phyloP scores from a whole-genome alignment of 2,329 filamentous ascomycete species.

The Chrysoporthe austroafricana region DNA sequence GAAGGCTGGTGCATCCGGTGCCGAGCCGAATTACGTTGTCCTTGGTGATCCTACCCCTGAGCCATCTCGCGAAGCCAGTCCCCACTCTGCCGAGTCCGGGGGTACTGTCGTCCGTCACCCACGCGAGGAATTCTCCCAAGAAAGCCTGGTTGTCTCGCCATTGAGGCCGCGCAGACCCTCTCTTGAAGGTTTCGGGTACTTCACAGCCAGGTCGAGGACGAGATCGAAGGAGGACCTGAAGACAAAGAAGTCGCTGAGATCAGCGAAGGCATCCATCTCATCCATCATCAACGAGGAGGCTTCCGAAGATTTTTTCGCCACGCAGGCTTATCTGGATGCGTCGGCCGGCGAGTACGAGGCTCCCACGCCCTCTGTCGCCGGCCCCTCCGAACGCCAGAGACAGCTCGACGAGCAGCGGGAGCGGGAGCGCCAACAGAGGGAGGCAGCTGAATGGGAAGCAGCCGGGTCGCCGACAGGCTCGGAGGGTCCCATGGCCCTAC shows the following conservation, averaged over 20 bases:
- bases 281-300: constrained; percentile 57
- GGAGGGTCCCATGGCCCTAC: constrained; percentile 45
- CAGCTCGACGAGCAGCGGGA: constrained; percentile 29
- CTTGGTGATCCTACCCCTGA: constrained; percentile 47
- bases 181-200: constrained; percentile 53
- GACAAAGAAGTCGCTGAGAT: constrained; percentile 48
- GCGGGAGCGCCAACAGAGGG: constrained; percentile 21
- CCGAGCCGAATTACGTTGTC: constrained; percentile 58
- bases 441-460: constrained; percentile 26
- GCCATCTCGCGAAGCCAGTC: constrained; percentile 37
- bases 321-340: constrained; percentile 46
- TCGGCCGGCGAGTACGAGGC: constrained; percentile 31
- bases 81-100: constrained; percentile 39
- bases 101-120: constrained; percentile 38
- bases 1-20: constrained; percentile 41
- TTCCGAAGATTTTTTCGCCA: constrained; percentile 42
- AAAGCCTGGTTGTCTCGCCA: constrained; percentile 62
- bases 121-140: constrained; percentile 59
- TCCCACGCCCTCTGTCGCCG: constrained; percentile 27
- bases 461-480: constrained; percentile 34
- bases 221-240: constrained; percentile 50
- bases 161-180: constrained; percentile 53
- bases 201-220: constrained; percentile 51
- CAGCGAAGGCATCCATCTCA: constrained; percentile 61
- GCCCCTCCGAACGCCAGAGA: constrained; percentile 28